Base-by-base conservation (phyloP, 768 basidiomycete species). In the Pleurotus tuoliensis region DNA sequence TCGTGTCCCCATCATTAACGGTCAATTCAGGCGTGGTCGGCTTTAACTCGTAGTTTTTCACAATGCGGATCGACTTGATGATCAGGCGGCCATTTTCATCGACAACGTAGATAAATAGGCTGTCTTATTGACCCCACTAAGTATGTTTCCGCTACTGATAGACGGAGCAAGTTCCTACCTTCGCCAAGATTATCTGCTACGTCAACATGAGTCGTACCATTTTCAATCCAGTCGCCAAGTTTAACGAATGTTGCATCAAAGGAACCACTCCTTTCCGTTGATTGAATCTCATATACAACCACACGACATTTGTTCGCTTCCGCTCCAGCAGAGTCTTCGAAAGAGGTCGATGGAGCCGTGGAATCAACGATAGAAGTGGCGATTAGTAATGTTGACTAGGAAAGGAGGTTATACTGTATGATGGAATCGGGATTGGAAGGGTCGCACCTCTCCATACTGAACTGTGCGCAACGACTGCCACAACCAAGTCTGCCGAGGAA, bases 191-290 rank as follows among this genome's bases (percentile, higher is more conserved):
- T 34, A 34, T 34, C 30, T 34, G 30, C 30, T 34, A 34, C 11
- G 30, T 34, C 30, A 12, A 34, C 11, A 34, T 34, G 30, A 9
- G 30, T 70, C 12, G 74, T 73, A 9, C 84, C 81, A 40, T 81
- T 76, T 5, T 83, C 65, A 20, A 75, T 63, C 82, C 84, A 86
- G 46, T 83, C 79, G 5, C 81, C 81, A 8, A 87, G 59, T 41
- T 73, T 72, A 51, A 73, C 73, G 0, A 88, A 72, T 24, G 61
- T 64, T 1, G 75, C 63, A 8, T 73, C 70, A 4, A 68, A 69
- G 6, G 72, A 64, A 3, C 67, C 64, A 6, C 59, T 56, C 44
- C 68, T 64, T 7, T 69, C 61, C 18, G 59, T 62, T 1, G 63
- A 56, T 3, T 60, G 60, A 18, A 82, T 62, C 52, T 78, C 76